phyloP scores from a whole-genome alignment of 352 stramenopile species.

The Phytophthora pinifolia region DNA sequence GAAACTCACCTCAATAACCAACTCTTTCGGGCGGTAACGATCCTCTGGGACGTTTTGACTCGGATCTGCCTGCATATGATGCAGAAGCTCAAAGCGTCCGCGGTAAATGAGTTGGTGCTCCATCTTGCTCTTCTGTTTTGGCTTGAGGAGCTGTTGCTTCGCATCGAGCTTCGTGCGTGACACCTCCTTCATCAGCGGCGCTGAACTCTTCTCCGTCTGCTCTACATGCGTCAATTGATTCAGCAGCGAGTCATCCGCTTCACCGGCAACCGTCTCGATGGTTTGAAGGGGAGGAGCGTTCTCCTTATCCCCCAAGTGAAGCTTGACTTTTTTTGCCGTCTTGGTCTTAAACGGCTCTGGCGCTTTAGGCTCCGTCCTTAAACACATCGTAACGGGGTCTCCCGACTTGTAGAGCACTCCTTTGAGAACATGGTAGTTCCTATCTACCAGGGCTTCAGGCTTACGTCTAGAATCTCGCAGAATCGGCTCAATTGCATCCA shows the following conservation, averaged over 20 bases:
- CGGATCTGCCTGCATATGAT: conserved; percentile 68
- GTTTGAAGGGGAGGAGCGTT: conserved; percentile 6
- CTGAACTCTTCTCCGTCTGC: conserved; percentile 4
- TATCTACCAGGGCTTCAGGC: conserved; percentile 22
- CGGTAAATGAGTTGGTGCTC: conserved; percentile 64
- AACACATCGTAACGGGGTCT: conserved; percentile 74
- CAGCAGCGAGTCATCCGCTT: conserved; percentile 14
- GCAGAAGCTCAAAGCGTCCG: conserved; percentile 66
- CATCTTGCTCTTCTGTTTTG: conserved; percentile 41
- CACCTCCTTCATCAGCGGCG: conserved; percentile 25
- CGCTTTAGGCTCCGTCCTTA: conserved; percentile 32
- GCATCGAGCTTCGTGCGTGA: conserved; percentile 12
- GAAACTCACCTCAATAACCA: conserved; percentile 70
- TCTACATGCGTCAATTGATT: conserved; percentile 26
- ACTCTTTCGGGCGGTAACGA: conserved; percentile 49
- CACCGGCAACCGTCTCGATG: not conserved
- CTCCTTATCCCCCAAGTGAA: conserved; percentile 14
- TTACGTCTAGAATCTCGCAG: conserved; percentile 46
- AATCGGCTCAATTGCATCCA: conserved; percentile 78
- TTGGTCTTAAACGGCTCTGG: conserved; percentile 7
- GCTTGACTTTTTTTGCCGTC: not conserved
- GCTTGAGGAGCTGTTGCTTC: conserved; percentile 1
- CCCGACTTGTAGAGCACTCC: conserved; percentile 87
- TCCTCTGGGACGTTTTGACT: conserved; percentile 35
- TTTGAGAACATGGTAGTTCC: conserved; percentile 83